These are phyloP conservation scores for Borovskyia barvae DNA, from an alignment of 208 protist genomes.

Conservation along the genomic window DNA sequence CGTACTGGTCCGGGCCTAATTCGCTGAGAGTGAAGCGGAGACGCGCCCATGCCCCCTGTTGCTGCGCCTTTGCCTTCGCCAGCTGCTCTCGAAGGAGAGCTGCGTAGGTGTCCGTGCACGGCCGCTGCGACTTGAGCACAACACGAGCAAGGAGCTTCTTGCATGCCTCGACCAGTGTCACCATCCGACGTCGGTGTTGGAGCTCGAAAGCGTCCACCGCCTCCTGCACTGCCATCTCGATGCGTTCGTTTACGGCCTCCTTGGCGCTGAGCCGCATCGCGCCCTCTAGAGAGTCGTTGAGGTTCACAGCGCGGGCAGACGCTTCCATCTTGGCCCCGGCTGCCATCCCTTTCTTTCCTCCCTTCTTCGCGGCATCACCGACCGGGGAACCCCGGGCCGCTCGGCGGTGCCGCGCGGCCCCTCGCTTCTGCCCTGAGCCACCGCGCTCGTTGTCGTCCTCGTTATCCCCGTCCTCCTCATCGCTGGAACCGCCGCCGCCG, in stretches of 20 bases:
- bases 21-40: conserved; percentile 36
- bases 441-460: neutral
- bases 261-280: neutral
- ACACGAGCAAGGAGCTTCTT: conserved; percentile 27
- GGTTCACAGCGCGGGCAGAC: neutral
- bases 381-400: neutral
- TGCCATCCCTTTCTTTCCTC: too few relatives aligned
- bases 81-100: conserved; percentile 37
- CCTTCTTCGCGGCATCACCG: neutral
- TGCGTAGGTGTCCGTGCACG: conserved; percentile 34
- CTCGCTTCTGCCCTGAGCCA: neutral
- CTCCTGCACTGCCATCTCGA: conserved; percentile 8
- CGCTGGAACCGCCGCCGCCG: neutral
- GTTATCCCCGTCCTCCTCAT: neutral
- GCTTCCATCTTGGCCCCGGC: neutral
- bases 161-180: conserved; percentile 10
- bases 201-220: conserved; percentile 10
- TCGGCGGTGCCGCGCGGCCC: neutral
- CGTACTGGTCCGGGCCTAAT: conserved; percentile 27
- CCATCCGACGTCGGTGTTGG: conserved; percentile 10
- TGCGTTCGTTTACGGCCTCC: neutral
- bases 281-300: neutral
- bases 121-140: conserved; percentile 39
- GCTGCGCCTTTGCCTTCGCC: conserved; percentile 18
- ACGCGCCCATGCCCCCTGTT: conserved; percentile 24